These are phyloP conservation scores for Silene conica DNA, from an alignment of 148 eudicot species.

Conservation along the genomic window DNA sequence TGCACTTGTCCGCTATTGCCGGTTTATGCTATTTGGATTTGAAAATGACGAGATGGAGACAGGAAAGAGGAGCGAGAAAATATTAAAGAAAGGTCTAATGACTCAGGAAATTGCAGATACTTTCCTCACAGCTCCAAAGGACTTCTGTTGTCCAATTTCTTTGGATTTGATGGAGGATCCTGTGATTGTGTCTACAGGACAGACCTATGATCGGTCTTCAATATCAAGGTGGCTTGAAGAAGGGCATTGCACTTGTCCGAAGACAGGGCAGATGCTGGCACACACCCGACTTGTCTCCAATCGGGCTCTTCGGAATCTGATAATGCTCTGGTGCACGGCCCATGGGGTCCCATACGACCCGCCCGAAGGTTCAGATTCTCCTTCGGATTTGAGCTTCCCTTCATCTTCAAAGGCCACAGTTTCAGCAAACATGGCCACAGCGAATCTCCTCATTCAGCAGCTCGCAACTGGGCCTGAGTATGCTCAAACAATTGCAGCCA, in stretches of 20 bases:
- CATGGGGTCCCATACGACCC: constrained; percentile 33
- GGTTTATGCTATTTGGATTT: constrained; percentile 72
- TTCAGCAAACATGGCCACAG: constrained; percentile 75
- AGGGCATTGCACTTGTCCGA: constrained; percentile 84
- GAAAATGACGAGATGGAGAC: constrained; percentile 60
- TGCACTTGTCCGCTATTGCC: constrained; percentile 59
- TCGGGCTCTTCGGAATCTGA: constrained; percentile 63
- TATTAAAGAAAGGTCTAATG: constrained; percentile 41
- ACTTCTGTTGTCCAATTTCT: constrained; percentile 77
- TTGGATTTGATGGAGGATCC: constrained; percentile 89
- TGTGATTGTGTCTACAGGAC: constrained; percentile 77
- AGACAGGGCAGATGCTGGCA: constrained; percentile 74
- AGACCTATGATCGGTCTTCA: constrained; percentile 72
- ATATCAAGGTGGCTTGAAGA: constrained; percentile 85
- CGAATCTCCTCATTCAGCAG: constrained; percentile 54
- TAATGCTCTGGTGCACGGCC: constrained; percentile 72
- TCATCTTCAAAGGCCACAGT: constrained; percentile 57
- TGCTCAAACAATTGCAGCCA: constrained; percentile 68
- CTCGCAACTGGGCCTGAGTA: constrained; percentile 55
- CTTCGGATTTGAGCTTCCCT: constrained; percentile 33
- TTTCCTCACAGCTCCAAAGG: constrained; percentile 57
- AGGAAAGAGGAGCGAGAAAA: constrained; percentile 30
- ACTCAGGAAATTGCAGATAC: constrained; percentile 53
- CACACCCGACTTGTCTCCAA: constrained; percentile 59
- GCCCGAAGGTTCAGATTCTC: constrained; percentile 43